Evolutionary conservation across 2,329 filamentous ascomycete genomes (phyloP).

Genomic region (Akanthomyces dipterigenus): DNA sequence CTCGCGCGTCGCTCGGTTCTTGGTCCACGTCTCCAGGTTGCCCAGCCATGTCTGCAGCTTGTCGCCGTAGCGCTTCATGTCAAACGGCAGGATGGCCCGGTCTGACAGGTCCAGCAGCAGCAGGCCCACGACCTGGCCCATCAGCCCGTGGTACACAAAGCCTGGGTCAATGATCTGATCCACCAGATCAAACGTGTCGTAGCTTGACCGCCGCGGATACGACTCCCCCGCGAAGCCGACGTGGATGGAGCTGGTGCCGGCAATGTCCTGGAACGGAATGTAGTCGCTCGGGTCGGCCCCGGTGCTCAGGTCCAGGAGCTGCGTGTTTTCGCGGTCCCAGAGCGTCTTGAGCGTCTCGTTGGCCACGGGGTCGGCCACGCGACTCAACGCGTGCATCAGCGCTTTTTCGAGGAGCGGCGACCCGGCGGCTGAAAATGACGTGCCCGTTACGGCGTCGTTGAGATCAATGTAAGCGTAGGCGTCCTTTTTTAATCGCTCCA

Average conservation of each 20-base stretch:
- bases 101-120: constrained; percentile 83
- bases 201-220: constrained; percentile 74
- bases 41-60: constrained; percentile 58
- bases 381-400: constrained; percentile 65
- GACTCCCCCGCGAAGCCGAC: constrained; percentile 64
- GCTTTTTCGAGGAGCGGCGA: constrained; percentile 73
- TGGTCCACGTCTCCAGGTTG: constrained; percentile 59
- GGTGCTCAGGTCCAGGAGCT: constrained; percentile 63
- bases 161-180: constrained; percentile 70
- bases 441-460: constrained; percentile 71
- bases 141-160: constrained; percentile 71
- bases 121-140: constrained; percentile 74
- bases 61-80: constrained; percentile 66
- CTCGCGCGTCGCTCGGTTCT: constrained; percentile 25
- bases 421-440: constrained; percentile 67
- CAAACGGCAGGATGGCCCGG: constrained; percentile 73
- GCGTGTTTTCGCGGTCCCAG: constrained; percentile 60
- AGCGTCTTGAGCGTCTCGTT: constrained; percentile 68
- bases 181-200: constrained; percentile 89
- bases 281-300: constrained; percentile 60
- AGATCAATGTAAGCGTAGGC: constrained; percentile 89
- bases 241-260: constrained; percentile 81
- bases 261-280: constrained; percentile 84
- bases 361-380: constrained; percentile 63
- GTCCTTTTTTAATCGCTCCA: constrained; percentile 63